Percentiles rank a stretch among this genome's conserved stretches.
Conservation (phyloP, 2,329 filamentous ascomycete genomes). For the Phialemoniopsis sp. region DNA sequence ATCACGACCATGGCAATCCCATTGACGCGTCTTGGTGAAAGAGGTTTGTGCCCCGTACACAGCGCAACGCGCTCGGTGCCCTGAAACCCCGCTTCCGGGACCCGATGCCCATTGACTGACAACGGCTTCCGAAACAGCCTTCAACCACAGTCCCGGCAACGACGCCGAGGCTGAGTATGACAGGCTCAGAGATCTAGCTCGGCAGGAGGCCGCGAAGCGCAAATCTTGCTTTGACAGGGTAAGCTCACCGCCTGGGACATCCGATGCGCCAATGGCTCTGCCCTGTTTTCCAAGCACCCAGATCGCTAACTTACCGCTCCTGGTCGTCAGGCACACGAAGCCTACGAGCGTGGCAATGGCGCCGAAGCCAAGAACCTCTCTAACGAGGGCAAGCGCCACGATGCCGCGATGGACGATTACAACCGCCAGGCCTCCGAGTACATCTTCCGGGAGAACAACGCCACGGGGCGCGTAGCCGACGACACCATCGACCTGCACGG, state of each 20-base stretch:
- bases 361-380: constrained; percentile 78
- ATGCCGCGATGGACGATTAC: constrained; percentile 78
- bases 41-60: constrained; percentile 40
- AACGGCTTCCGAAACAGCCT: constrained; percentile 47
- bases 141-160: constrained; percentile 65
- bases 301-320: not conserved
- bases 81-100: too few relatives aligned
- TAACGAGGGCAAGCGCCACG: constrained; percentile 81
- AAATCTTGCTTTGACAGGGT: constrained; percentile 72
- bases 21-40: constrained; percentile 38
- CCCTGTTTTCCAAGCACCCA: not conserved
- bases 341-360: constrained; percentile 80
- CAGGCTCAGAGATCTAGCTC: constrained; percentile 77
- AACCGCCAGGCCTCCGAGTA: constrained; percentile 89
- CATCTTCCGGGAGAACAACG: constrained; percentile 96
- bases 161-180: constrained; percentile 86
- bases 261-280: not conserved
- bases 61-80: too few relatives aligned
- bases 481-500: constrained; percentile 95
- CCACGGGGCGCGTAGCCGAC: constrained; percentile 63
- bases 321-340: constrained; percentile 59
- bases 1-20: constrained; percentile 29
- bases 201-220: constrained; percentile 75
- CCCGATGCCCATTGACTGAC: too few relatives aligned
- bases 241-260: constrained; percentile 17